Evolutionary conservation across 768 basidiomycete genomes (phyloP).

Genomic region (Pulveroboletus sp.): DNA sequence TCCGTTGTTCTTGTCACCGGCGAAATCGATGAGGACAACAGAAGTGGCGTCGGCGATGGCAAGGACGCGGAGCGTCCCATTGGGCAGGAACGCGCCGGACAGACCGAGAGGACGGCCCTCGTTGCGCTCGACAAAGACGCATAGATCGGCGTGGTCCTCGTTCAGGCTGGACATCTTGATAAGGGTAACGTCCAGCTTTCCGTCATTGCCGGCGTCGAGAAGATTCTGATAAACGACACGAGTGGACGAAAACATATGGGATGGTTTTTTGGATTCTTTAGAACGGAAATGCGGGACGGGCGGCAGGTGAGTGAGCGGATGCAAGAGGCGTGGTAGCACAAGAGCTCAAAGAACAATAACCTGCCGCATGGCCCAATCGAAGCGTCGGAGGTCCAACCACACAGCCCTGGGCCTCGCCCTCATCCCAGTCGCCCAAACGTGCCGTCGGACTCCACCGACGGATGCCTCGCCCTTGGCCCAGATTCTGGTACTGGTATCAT

Average conservation of each 20-base stretch:
- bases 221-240: slow-evolving; percentile 28
- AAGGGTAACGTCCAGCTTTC: slow-evolving; percentile 14
- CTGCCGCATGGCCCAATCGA: not conserved
- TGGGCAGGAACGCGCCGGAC: slow-evolving; percentile 21
- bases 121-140: slow-evolving; percentile 28
- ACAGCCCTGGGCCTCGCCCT: not conserved
- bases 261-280: not conserved
- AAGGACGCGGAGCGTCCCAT: slow-evolving; percentile 24
- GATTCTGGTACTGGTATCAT: not conserved
- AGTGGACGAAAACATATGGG: slow-evolving; percentile 7
- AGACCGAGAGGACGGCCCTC: slow-evolving; percentile 33
- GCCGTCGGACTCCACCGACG: not conserved
- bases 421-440: not conserved
- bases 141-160: slow-evolving; percentile 19
- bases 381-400: not conserved
- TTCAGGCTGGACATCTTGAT: slow-evolving; percentile 21
- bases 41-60: slow-evolving; percentile 27
- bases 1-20: slow-evolving; percentile 31
- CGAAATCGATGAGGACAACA: slow-evolving; percentile 27
- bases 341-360: slow-evolving; percentile 4
- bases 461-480: not conserved
- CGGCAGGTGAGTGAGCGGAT: not conserved
- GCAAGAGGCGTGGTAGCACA: not conserved
- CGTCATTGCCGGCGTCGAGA: slow-evolving; percentile 22
- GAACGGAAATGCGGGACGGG: slow-evolving; percentile 2